Evolutionary conservation across 2,329 filamentous ascomycete genomes (phyloP).

Genomic region (Didymella sp.): DNA sequence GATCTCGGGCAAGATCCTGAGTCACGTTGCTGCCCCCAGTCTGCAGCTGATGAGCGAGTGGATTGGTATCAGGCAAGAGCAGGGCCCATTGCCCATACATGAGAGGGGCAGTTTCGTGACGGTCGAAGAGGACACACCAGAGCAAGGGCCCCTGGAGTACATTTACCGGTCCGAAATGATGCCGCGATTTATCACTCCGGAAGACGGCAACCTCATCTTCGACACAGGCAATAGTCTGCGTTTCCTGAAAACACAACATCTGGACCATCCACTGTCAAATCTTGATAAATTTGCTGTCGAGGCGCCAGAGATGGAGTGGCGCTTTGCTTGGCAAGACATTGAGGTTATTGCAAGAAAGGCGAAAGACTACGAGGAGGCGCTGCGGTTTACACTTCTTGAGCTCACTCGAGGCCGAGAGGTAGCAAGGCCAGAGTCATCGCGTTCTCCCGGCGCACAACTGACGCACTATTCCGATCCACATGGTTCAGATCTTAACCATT

Average conservation of each 20-base stretch:
- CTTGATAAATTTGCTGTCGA: slow-evolving; percentile 57
- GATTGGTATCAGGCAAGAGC: slow-evolving; percentile 68
- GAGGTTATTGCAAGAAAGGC: slow-evolving; percentile 68
- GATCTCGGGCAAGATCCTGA: slow-evolving; percentile 71
- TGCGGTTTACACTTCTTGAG: slow-evolving; percentile 41
- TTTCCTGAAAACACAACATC: slow-evolving; percentile 73
- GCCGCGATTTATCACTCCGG: slow-evolving; percentile 73
- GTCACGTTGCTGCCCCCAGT: slow-evolving; percentile 69
- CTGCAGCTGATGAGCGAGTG: slow-evolving; percentile 73
- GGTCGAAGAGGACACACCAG: slow-evolving; percentile 34
- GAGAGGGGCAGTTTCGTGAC: slow-evolving; percentile 42
- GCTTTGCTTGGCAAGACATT: slow-evolving; percentile 75
- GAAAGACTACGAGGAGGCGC: slow-evolving; percentile 57
- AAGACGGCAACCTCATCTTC: slow-evolving; percentile 75
- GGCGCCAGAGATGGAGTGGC: slow-evolving; percentile 70
- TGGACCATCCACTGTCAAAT: slow-evolving; percentile 71
- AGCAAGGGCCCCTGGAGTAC: slow-evolving; percentile 58
- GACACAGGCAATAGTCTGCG: slow-evolving; percentile 80
- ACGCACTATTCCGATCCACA: neutral
- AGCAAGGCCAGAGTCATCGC: neutral
- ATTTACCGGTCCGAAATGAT: slow-evolving; percentile 69
- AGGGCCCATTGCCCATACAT: slow-evolving; percentile 34
- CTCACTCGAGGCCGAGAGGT: slow-evolving; percentile 25
- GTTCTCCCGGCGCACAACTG: neutral
- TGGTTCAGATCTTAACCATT: slow-evolving; percentile 23